Conservation (phyloP, 768 basidiomycete species). For the Mycena metata region DNA sequence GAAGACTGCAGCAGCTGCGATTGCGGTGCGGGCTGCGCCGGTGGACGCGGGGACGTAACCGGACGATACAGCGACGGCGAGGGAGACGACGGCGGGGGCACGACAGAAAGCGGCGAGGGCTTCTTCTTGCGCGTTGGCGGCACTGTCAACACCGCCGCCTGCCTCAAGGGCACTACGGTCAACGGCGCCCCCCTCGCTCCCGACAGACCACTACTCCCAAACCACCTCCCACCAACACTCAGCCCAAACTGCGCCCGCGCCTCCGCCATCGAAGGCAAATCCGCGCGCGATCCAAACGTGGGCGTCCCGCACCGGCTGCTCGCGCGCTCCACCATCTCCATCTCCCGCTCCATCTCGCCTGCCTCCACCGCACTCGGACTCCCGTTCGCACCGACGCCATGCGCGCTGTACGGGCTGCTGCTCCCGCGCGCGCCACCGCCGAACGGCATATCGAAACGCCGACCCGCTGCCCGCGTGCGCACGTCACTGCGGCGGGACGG, state of each 20-base stretch:
- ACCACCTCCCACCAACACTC: conserved; percentile 33
- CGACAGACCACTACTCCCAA: conserved; percentile 17
- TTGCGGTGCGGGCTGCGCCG: conserved; percentile 11
- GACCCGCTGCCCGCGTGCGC: conserved; percentile 41
- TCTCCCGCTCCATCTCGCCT: conserved; percentile 40
- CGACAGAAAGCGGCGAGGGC: conserved; percentile 49
- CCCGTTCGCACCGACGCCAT: conserved; percentile 26
- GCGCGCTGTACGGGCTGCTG: too few relatives aligned
- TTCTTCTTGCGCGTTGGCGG: conserved; percentile 48
- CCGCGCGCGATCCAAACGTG: conserved; percentile 69
- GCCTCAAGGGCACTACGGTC: conserved; percentile 40
- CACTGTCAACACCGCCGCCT: conserved; percentile 39
- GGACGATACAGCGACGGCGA: conserved; percentile 32
- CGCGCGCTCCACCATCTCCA: conserved; percentile 57
- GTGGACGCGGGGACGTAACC: conserved; percentile 26
- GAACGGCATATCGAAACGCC: conserved; percentile 41
- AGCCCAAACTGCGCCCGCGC: conserved; percentile 57
- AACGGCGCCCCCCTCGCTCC: conserved; percentile 11
- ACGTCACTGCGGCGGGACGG: conserved; percentile 46
- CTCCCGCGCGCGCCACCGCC: conserved; percentile 10
- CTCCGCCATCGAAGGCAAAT: conserved; percentile 61
- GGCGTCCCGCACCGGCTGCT: conserved; percentile 72
- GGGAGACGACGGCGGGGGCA: conserved; percentile 40
- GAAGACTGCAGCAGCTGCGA: conserved; percentile 37
- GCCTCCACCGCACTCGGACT: conserved; percentile 11